phyloP scores from a whole-genome alignment of 192 early-diverging fungal species.

The Funneliformis mosseae region DNA sequence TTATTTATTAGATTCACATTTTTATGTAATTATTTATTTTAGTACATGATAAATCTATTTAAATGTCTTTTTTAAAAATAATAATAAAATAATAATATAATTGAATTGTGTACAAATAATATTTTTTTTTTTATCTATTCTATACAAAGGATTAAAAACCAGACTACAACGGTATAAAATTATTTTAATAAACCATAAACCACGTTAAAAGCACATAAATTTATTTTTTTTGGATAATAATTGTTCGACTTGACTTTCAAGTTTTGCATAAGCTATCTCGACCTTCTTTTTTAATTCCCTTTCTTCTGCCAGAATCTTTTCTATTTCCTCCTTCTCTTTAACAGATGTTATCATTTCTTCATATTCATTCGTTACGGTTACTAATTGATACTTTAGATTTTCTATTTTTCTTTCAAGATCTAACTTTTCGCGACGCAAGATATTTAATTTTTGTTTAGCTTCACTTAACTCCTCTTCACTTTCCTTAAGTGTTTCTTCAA shows the following conservation, averaged over 20 bases:
- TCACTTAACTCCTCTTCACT: neutral
- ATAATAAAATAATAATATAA: too few relatives aligned
- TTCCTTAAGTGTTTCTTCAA: neutral
- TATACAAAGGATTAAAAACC: neutral
- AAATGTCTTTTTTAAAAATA: too few relatives aligned
- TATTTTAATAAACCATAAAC: constrained; percentile 19
- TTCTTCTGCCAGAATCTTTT: neutral
- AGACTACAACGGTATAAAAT: neutral
- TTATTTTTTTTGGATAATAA: neutral
- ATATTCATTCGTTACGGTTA: neutral
- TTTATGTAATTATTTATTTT: too few relatives aligned
- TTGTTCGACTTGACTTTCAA: constrained; percentile 6
- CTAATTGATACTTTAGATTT: neutral
- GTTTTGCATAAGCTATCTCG: neutral
- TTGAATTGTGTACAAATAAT: too few relatives aligned
- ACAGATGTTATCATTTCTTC: neutral
- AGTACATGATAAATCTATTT: too few relatives aligned
- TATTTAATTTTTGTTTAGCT: neutral
- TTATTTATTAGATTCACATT: too few relatives aligned
- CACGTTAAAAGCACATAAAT: constrained; percentile 4
- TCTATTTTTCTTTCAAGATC: neutral
- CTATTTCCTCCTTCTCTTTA: neutral
- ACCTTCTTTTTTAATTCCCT: neutral
- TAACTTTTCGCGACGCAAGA: neutral
- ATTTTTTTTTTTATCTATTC: too few relatives aligned